These are phyloP conservation scores for Saprolegnia parasitica DNA, from an alignment of 352 stramenopile genomes.

Conservation along the genomic window DNA sequence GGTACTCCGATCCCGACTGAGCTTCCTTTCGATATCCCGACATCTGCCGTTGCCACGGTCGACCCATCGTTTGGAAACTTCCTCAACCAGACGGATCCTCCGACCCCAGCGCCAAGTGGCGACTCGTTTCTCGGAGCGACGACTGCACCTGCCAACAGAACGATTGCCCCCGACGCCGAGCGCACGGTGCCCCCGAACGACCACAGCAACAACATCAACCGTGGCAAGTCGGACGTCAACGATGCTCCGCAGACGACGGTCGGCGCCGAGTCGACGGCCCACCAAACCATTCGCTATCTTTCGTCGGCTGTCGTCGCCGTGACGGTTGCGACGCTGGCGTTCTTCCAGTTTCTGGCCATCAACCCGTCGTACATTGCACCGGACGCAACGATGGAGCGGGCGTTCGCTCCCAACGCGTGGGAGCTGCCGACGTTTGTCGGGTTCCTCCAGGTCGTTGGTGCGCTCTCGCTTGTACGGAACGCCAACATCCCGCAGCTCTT, in stretches of 20 bases:
- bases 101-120: neutral
- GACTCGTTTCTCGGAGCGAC: neutral
- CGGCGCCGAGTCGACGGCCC: constrained; percentile 8
- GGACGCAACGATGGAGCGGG: neutral
- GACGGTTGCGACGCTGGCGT: constrained; percentile 16
- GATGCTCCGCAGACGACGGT: neutral
- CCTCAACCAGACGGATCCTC: neutral
- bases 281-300: constrained; percentile 18
- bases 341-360: constrained; percentile 24
- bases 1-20: too few species aligned
- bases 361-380: constrained; percentile 12
- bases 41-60: neutral
- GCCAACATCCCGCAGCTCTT: constrained; percentile 55
- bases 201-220: constrained; percentile 6
- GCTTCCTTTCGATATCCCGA: too few species aligned
- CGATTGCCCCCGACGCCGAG: neutral
- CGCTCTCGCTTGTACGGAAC: constrained; percentile 53
- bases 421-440: constrained; percentile 60
- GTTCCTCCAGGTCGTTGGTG: constrained; percentile 67
- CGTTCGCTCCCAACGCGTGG: constrained; percentile 59
- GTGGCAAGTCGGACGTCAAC: neutral
- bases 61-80: constrained; percentile 1
- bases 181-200: constrained; percentile 1
- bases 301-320: constrained; percentile 2
- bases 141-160: neutral